Percentiles rank a stretch among this genome's conserved stretches.
Evolutionary conservation across 2,329 filamentous ascomycete species (phyloP).

Genomic region (Chalaropsis thielavioides): DNA sequence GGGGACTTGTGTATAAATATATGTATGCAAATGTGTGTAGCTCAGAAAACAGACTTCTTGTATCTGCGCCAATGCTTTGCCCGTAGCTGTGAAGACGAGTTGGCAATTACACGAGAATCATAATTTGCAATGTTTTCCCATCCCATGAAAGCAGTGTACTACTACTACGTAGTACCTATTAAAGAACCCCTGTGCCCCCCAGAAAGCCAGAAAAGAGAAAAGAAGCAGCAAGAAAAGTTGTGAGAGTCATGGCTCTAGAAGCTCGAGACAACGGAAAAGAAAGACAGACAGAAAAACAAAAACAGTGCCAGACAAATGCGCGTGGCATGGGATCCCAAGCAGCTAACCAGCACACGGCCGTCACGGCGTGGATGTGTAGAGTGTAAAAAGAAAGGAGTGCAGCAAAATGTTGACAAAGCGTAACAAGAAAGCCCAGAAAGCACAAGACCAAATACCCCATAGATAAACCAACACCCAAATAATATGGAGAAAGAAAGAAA

Average conservation of each 20-base stretch:
- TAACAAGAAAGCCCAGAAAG: conserved; percentile 2
- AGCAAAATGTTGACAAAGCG: neutral
- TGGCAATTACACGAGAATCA: neutral
- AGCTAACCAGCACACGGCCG: too few species aligned
- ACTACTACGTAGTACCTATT: neutral
- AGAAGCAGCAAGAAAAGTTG: neutral
- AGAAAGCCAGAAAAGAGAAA: conserved; percentile 1
- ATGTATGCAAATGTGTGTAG: neutral
- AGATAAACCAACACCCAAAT: conserved; percentile 11
- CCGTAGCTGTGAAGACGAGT: neutral
- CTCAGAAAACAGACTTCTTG: neutral
- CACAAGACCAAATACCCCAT: conserved; percentile 9
- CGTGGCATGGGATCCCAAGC: too few species aligned
- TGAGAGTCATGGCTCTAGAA: neutral
- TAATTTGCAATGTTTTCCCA: neutral
- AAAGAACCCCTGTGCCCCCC: neutral
- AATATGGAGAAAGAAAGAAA: neutral
- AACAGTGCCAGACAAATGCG: neutral
- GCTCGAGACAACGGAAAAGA: neutral
- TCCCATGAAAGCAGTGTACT: neutral
- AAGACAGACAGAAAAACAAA: neutral
- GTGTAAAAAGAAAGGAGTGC: neutral
- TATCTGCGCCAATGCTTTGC: neutral
- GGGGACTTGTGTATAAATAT: neutral
- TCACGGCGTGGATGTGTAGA: neutral